Evolutionary conservation across 2,329 filamentous ascomycete species (phyloP).

Genomic region (Fulvia fulva): DNA sequence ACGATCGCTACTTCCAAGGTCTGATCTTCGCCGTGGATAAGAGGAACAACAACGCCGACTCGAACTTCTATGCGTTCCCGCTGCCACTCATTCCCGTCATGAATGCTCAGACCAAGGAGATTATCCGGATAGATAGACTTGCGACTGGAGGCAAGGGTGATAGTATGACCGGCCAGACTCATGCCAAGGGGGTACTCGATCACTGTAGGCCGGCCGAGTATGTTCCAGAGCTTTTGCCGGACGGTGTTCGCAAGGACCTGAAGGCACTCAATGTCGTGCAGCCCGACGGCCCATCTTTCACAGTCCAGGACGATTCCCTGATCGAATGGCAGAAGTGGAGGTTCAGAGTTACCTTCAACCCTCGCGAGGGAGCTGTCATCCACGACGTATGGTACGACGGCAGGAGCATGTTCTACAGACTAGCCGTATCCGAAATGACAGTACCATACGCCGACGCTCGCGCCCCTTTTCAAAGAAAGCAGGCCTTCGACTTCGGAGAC

Average conservation of each 20-base stretch:
- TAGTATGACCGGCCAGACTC: slow-evolving; percentile 36
- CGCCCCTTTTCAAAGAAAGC: slow-evolving; percentile 63
- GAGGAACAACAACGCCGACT: slow-evolving; percentile 42
- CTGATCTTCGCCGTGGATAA: slow-evolving; percentile 30
- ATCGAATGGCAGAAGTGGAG: slow-evolving; percentile 51
- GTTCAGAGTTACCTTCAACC: slow-evolving; percentile 66
- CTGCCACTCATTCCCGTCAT: slow-evolving; percentile 32
- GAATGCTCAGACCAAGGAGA: slow-evolving; percentile 26
- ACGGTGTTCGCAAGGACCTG: slow-evolving; percentile 39
- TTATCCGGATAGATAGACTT: slow-evolving; percentile 31
- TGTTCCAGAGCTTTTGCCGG: slow-evolving; percentile 36
- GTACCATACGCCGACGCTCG: slow-evolving; percentile 59
- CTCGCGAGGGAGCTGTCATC: slow-evolving; percentile 65
- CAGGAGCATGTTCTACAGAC: slow-evolving; percentile 61
- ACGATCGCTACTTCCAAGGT: slow-evolving; percentile 30
- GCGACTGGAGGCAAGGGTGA: slow-evolving; percentile 32
- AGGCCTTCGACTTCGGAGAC: slow-evolving; percentile 70
- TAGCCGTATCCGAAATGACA: slow-evolving; percentile 64
- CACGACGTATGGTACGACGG: slow-evolving; percentile 67
- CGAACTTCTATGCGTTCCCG: slow-evolving; percentile 33
- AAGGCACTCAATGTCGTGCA: slow-evolving; percentile 72
- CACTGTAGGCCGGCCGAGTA: slow-evolving; percentile 54
- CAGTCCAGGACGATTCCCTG: slow-evolving; percentile 45
- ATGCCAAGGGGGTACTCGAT: slow-evolving; percentile 37
- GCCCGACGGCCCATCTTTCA: slow-evolving; percentile 64